phyloP scores from a whole-genome alignment of 2,329 filamentous ascomycete species.

The Bretziella fagacearum region DNA sequence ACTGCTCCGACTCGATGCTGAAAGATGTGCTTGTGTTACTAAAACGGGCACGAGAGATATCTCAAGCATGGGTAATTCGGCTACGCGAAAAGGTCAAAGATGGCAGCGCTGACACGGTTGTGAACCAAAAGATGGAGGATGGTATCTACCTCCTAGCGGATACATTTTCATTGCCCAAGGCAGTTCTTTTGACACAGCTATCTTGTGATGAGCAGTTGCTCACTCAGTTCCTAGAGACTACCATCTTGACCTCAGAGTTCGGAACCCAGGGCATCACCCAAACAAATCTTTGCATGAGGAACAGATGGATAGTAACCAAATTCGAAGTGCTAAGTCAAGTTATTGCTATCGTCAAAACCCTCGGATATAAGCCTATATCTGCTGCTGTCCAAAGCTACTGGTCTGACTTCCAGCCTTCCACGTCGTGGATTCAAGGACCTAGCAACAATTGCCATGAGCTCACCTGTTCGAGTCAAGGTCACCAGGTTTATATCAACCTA shows the following conservation, averaged over 20 bases:
- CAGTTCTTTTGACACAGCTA: background rate
- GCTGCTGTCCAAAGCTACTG: background rate
- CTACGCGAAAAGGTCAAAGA: too few relatives aligned
- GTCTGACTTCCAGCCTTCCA: background rate
- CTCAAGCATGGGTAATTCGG: too few relatives aligned
- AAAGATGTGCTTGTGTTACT: too few relatives aligned
- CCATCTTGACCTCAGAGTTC: background rate
- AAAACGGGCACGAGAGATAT: too few relatives aligned
- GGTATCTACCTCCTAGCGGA: background rate
- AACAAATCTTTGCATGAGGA: background rate
- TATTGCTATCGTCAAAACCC: background rate
- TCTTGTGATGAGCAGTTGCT: background rate
- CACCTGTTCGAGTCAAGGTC: background rate
- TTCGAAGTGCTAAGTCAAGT: background rate
- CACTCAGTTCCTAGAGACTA: background rate
- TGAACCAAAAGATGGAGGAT: background rate
- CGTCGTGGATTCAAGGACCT: background rate
- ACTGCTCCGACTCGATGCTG: too few relatives aligned
- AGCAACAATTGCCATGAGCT: background rate
- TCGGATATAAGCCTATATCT: background rate
- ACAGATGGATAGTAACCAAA: background rate
- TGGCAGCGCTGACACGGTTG: too few relatives aligned
- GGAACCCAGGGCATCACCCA: too few relatives aligned
- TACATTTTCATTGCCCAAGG: background rate
- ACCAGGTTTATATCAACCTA: conserved; percentile 25